These are phyloP conservation scores for Actinomortierella ambigua DNA, from an alignment of 371 early-diverging fungal genomes.

Conservation along the genomic window DNA sequence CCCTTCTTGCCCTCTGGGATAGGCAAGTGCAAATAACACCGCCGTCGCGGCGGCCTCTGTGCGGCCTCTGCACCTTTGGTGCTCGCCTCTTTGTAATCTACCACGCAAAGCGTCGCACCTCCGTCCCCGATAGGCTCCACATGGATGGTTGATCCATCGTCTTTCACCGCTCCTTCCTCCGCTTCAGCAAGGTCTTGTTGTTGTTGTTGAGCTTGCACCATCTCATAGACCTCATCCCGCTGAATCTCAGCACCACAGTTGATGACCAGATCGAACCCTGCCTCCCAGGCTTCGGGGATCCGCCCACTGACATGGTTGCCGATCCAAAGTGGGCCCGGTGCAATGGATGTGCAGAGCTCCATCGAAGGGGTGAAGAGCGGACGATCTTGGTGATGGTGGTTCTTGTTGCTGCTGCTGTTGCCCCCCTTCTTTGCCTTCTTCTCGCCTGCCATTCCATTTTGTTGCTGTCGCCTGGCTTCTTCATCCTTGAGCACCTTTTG, in stretches of 20 bases:
- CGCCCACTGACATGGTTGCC: slow-evolving; percentile 39
- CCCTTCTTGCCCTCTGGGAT: slow-evolving; percentile 80
- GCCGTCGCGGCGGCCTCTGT: slow-evolving; percentile 37
- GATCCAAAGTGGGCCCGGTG: slow-evolving; percentile 34
- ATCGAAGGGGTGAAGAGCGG: slow-evolving; percentile 30
- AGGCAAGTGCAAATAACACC: slow-evolving; percentile 59
- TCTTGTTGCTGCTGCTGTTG: too few relatives aligned
- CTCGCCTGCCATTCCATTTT: not conserved
- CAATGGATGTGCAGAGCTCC: slow-evolving; percentile 40
- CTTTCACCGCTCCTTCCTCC: slow-evolving; percentile 7
- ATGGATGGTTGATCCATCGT: slow-evolving; percentile 4
- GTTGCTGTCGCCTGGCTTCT: slow-evolving; percentile 11
- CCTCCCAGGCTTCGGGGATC: slow-evolving; percentile 36
- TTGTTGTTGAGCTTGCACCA: not conserved
- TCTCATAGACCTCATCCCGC: slow-evolving; percentile 26
- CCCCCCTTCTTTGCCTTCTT: not conserved
- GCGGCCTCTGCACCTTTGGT: not conserved
- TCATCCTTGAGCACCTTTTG: slow-evolving; percentile 4
- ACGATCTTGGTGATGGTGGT: not conserved
- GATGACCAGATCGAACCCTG: slow-evolving; percentile 42
- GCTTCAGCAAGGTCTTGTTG: not conserved
- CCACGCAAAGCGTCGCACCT: slow-evolving; percentile 21
- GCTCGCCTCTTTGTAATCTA: slow-evolving; percentile 7
- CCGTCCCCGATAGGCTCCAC: slow-evolving; percentile 7
- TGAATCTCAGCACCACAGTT: slow-evolving; percentile 41